A percentile compares a stretch with the other conserved stretches of the same genome.
These are phyloP conservation scores for Dendrobium nobile DNA, from an alignment of 106 monocot species.

Conservation along the genomic window DNA sequence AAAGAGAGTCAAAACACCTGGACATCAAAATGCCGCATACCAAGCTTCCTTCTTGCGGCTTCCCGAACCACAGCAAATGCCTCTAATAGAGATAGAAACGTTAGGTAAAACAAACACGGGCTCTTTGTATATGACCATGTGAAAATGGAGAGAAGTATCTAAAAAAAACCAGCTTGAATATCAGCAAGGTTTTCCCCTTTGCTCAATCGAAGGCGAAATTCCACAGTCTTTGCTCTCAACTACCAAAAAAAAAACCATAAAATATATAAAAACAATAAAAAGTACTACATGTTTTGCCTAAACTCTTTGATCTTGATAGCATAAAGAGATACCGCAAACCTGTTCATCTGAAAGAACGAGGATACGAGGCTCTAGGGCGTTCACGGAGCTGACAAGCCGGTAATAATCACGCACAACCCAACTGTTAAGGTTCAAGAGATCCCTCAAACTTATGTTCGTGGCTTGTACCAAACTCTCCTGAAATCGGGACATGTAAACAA, in stretches of 20 bases:
- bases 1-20: constrained; percentile 39
- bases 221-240: constrained; percentile 65
- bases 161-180: constrained; percentile 73
- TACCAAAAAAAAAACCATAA: constrained; percentile 11
- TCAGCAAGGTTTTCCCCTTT: constrained; percentile 80
- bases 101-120: background rate
- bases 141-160: background rate
- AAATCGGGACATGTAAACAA: constrained; percentile 3
- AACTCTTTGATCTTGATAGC: background rate
- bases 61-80: constrained; percentile 96
- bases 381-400: constrained; percentile 73
- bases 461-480: constrained; percentile 21
- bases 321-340: constrained; percentile 20
- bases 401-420: constrained; percentile 93
- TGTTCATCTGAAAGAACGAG: constrained; percentile 67
- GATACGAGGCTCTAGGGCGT: constrained; percentile 46
- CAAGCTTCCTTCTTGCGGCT: constrained; percentile 87
- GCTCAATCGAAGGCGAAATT: constrained; percentile 59
- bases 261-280: background rate
- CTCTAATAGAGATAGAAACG: constrained; percentile 34
- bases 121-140: background rate
- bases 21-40: constrained; percentile 98
- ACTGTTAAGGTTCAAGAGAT: constrained; percentile 69
- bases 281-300: background rate
- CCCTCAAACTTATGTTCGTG: constrained; percentile 48